phyloP scores from a whole-genome alignment of 202 grass and related monocot species.

The Hordeum pubiflorum region DNA sequence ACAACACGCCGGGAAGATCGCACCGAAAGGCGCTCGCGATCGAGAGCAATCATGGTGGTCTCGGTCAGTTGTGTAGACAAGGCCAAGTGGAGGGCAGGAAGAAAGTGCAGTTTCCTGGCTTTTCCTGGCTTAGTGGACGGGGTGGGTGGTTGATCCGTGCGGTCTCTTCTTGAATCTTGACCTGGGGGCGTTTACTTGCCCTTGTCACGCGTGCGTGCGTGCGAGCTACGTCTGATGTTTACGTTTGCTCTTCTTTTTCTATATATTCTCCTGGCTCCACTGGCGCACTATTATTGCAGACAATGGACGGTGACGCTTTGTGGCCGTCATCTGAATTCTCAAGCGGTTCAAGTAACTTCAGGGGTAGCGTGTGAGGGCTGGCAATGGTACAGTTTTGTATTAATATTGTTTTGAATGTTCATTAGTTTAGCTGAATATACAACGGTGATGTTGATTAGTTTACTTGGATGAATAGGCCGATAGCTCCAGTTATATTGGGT shows the following conservation, averaged over 20 bases:
- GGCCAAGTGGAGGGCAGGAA: neutral
- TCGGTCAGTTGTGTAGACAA: neutral
- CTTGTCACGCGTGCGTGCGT: neutral
- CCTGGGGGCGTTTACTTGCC: neutral
- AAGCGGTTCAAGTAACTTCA: neutral
- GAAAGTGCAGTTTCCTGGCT: neutral
- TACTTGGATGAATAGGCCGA: too few relatives aligned
- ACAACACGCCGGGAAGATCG: neutral
- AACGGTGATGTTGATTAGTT: too few relatives aligned
- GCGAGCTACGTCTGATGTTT: neutral
- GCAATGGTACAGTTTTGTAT: too few relatives aligned
- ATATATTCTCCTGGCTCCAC: neutral
- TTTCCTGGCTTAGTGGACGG: neutral
- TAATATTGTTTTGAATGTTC: too few relatives aligned
- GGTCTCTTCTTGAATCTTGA: neutral
- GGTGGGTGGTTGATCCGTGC: neutral
- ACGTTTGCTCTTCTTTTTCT: neutral
- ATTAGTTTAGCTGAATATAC: too few relatives aligned
- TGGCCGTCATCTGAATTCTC: neutral
- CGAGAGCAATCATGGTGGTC: neutral
- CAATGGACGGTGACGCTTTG: neutral
- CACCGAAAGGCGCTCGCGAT: neutral
- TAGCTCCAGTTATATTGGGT: too few relatives aligned
- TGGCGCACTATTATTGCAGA: neutral
- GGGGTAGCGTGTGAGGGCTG: neutral